Evolutionary conservation across 2,329 filamentous ascomycete genomes (phyloP), one percentile per base, ranked within the genome.

Genomic region (Xylaria sp.): DNA sequence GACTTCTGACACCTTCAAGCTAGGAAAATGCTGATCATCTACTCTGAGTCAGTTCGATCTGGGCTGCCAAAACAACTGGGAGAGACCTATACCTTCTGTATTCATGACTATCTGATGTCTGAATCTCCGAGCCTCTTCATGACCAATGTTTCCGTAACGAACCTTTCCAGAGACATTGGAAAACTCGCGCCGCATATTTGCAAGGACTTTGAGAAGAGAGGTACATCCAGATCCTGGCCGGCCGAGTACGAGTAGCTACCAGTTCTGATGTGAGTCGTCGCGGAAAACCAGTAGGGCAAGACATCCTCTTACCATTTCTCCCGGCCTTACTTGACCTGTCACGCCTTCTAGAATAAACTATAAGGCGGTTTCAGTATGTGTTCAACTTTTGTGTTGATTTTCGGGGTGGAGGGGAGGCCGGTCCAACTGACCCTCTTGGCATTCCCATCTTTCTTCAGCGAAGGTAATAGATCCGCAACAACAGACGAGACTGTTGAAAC

Each of bases 1-100:
- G 0, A 91, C 93, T 71, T 91, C 84, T 60, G 87, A 86, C 15
- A 93, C 91, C 0, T 87, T 90, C 52, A 94, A 80, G 1, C 89
- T 90, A 0, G 91, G 87, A 71, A 91, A 92, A 78, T 93, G 90
- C 1, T 91, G 80, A 74, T 93, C 90, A 58, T 83, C 82, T 78
- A 94, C 92, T 37, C 20, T 20, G 3, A 37, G n/a, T 55, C n/a
- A 55, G 52, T 37, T 55, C 23, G 25, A 55, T 37, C 51, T 20
- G 18, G 25, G 18, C 10, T 12, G 55, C 23, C 20, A 13, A n/a
- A 2, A 4, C 5, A n/a, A 18, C 3, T 23, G 23, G 55, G 6
- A 7, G 32, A n/a, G 3, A 58, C 6, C 2, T 5, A 13, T 44
- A 58, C 55, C 39, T 44, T 55, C 52, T 20, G 52, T 55, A 20